Percentiles rank a stretch among this genome's conserved stretches.
These are phyloP conservation scores for Tinospora cordifolia DNA, from an alignment of 164 flowering plant genomes.

Conservation along the genomic window DNA sequence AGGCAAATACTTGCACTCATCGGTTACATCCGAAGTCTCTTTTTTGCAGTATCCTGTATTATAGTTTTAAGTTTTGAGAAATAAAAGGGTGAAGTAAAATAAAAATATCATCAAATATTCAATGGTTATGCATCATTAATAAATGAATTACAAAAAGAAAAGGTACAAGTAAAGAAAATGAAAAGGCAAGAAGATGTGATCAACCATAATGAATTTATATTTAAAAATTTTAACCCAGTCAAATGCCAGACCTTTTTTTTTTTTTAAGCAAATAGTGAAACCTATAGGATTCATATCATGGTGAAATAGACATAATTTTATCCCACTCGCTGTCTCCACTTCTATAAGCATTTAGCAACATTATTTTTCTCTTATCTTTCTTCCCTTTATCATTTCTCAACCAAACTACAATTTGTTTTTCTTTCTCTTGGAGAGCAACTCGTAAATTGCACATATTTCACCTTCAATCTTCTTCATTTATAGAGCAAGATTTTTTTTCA, in stretches of 20 bases:
- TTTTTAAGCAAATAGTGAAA: no score
- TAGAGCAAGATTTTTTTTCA: no score
- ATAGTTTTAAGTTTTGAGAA: background rate
- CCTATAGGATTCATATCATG: no score
- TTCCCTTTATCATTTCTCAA: no score
- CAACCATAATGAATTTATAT: background rate
- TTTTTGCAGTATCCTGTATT: constrained; percentile 33
- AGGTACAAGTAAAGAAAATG: background rate
- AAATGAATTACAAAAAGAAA: background rate
- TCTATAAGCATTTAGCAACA: no score
- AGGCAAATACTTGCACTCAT: constrained; percentile 33
- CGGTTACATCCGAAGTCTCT: constrained; percentile 17
- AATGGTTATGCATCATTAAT: background rate
- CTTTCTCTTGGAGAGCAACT: no score
- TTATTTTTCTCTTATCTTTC: no score
- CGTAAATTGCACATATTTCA: no score
- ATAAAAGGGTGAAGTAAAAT: background rate
- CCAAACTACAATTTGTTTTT: no score
- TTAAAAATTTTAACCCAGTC: background rate
- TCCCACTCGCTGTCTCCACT: no score
- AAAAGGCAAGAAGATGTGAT: background rate
- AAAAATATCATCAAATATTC: background rate
- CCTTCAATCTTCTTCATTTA: no score
- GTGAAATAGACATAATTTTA: no score
- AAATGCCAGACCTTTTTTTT: background rate